Conservation (phyloP, 2,329 filamentous ascomycete genomes). For the Basipetospora chlamydospora region DNA sequence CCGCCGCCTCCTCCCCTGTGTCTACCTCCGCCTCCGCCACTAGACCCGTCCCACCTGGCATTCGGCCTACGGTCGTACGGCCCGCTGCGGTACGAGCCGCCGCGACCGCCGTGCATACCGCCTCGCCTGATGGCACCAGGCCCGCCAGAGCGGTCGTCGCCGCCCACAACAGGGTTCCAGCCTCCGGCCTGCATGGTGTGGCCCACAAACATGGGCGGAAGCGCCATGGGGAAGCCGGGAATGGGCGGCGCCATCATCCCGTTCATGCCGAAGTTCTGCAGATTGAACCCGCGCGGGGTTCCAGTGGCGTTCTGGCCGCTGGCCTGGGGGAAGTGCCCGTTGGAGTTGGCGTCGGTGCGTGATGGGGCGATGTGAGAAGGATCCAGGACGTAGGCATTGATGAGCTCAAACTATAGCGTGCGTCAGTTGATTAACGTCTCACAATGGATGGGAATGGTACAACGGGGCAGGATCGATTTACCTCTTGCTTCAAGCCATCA, state of each 20-base stretch:
- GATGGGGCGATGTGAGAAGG: slow-evolving; percentile 90
- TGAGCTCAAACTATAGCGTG: slow-evolving; percentile 55
- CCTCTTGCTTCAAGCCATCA: slow-evolving; percentile 66
- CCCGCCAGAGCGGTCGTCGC: slow-evolving; percentile 40
- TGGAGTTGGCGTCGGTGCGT: slow-evolving; percentile 84
- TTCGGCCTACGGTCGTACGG: slow-evolving; percentile 59
- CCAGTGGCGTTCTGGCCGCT: slow-evolving; percentile 64
- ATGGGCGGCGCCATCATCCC: slow-evolving; percentile 40
- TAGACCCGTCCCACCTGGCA: slow-evolving; percentile 31
- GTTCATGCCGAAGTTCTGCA: slow-evolving; percentile 55
- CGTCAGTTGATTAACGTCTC: no score
- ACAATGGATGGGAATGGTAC: no score
- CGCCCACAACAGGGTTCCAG: slow-evolving; percentile 37
- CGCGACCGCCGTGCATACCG: slow-evolving; percentile 31
- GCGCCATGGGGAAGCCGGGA: slow-evolving; percentile 42
- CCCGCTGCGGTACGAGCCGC: slow-evolving; percentile 46
- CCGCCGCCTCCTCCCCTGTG: slow-evolving; percentile 35
- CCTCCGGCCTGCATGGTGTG: slow-evolving; percentile 22
- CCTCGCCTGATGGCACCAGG: slow-evolving; percentile 55
- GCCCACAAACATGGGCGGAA: slow-evolving; percentile 39
- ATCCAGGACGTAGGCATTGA: slow-evolving; percentile 90
- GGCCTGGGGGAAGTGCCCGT: slow-evolving; percentile 80
- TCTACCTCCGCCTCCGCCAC: slow-evolving; percentile 1
- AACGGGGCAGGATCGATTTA: slow-evolving; percentile 29
- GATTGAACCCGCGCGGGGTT: slow-evolving; percentile 82